A percentile compares a stretch with the other conserved stretches of the same genome.
Conservation (phyloP, 768 basidiomycete species). For the Grammothele lineata region DNA sequence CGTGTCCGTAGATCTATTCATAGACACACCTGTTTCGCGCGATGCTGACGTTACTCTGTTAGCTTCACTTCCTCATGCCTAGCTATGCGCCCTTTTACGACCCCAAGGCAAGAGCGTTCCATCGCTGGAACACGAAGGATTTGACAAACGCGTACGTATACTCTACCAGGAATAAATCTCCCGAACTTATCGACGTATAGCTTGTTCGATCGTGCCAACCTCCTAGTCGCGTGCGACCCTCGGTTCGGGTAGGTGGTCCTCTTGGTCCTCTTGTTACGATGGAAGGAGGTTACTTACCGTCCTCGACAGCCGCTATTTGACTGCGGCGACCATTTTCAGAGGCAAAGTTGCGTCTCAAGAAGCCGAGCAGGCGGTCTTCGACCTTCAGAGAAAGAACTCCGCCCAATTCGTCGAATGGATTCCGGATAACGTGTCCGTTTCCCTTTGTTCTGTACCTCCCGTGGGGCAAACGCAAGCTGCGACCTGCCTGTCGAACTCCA, state of each 20-base stretch:
- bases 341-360: conserved; percentile 79
- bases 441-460: conserved; percentile 78
- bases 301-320: conserved; percentile 67
- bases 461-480: conserved; percentile 75
- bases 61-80: conserved; percentile 96
- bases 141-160: conserved; percentile 65
- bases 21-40: not conserved
- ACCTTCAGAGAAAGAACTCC: conserved; percentile 75
- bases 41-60: conserved; percentile 15
- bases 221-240: conserved; percentile 82
- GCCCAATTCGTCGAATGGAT: conserved; percentile 88
- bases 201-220: conserved; percentile 74
- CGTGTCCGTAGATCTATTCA: conserved; percentile 56
- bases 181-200: conserved; percentile 30
- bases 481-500: conserved; percentile 72
- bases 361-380: conserved; percentile 51
- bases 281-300: not conserved
- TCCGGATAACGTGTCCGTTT: conserved; percentile 85
- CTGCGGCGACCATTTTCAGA: conserved; percentile 84
- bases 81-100: conserved; percentile 90
- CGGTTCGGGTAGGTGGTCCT: conserved; percentile 54
- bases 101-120: conserved; percentile 55
- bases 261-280: not conserved
- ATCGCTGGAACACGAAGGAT: conserved; percentile 59
- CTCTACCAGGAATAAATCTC: not conserved